These are phyloP conservation scores for Erucastrum elatum DNA, from an alignment of 345 rosid genomes.

Conservation along the genomic window DNA sequence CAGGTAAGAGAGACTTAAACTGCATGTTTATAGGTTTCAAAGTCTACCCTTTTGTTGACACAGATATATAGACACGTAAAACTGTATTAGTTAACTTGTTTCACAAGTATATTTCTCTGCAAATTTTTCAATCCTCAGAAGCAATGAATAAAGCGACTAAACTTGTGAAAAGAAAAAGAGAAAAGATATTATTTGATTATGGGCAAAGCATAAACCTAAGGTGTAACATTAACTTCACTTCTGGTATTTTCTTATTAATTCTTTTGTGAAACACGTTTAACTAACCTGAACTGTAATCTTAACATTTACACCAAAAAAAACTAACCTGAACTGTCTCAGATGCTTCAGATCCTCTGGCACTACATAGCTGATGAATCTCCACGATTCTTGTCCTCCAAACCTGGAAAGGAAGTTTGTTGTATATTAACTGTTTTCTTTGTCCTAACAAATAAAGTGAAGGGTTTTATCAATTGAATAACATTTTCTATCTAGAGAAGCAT, in stretches of 20 bases:
- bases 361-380: conserved; percentile 23
- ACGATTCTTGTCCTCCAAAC: conserved; percentile 6
- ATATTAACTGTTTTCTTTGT: conserved; percentile 1
- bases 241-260: too few species aligned
- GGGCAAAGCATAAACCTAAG: conserved; percentile 31
- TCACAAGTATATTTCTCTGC: conserved; percentile 4
- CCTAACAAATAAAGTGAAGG: background rate
- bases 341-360: conserved; percentile 4
- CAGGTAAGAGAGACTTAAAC: background rate
- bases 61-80: conserved; percentile 7
- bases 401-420: background rate
- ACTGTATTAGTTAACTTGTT: background rate
- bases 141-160: conserved; percentile 29
- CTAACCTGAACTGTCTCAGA: conserved; percentile 3
- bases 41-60: conserved; percentile 1
- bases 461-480: background rate
- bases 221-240: conserved; percentile 3
- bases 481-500: too few species aligned
- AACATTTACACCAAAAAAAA: too few species aligned
- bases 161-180: background rate
- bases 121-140: background rate
- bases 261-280: background rate
- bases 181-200: conserved; percentile 11
- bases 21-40: background rate
- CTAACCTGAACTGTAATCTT: conserved; percentile 2